Base-by-base conservation (phyloP, 768 basidiomycete species). In the Trametes punicea region DNA sequence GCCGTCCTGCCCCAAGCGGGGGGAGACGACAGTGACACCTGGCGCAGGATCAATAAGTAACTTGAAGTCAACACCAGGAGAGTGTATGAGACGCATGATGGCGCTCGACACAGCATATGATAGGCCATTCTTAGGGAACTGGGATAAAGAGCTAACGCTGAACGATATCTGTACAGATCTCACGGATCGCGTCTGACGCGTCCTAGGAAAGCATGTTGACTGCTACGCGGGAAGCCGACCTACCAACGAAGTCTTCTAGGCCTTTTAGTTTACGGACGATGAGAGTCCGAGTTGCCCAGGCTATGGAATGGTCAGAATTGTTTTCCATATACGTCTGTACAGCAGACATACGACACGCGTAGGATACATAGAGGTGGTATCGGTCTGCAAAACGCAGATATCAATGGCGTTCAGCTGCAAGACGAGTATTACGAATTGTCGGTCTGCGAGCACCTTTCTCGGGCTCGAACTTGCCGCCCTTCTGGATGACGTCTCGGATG, bases 211-310 rank as follows among this genome's bases (percentile, higher is more conserved):
- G 33, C 27, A n/a, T 10, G 40, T 30, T 13, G 6, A 50, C 16
- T 36, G 38, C 18, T 38, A n/a, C n/a, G n/a, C n/a, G 34, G 50
- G 45, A 26, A 18, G 40, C 47, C 3, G 23, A 75, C 88, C 67
- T 61, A 91, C 93, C 75, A 56, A 99, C 82, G 58, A 90, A 74
- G 23, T 87, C 78, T 61, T 98, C 89, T 21, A 99, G 77, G 2
- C 95, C 94, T 70, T 99, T 99, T 64, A 98, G 79, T 71, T 93
- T 85, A 62, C 95, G 81, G 3, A 88, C 77, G 63, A 98, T 97
- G 59, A 97, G 75, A 4, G 94, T 82, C 62, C 96, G 81, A 23
- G 93, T 92, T 0, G 96, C 96, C 96, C 95, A 98, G 8, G 96
- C 88, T 90, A 36, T 66, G 25, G 23, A 6, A 15, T 27, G 3